Evolutionary conservation across 805 yeast species (phyloP), one percentile per base, ranked within the genome.

Genomic region (Naumovozyma dairenensis): DNA sequence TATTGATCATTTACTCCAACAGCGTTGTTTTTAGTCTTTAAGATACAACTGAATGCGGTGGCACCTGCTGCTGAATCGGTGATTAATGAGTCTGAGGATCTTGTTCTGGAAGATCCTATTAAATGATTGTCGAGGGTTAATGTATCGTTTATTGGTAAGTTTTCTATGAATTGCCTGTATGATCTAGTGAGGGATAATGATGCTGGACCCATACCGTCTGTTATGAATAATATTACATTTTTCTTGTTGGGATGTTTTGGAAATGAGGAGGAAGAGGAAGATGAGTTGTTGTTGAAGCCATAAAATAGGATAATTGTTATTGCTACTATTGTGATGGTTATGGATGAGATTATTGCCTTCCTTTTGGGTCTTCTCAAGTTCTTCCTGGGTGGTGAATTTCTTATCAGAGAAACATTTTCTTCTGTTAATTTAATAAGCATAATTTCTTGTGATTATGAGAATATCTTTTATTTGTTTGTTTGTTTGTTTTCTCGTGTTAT

Each of bases 11-110:
- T 70, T 12, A 87, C 94, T n/a, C 85, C 94, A 54, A 87, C 81
- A 9, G 94, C 96, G 12, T 93, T 92, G 55, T 87, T 87, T 60
- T 83, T 85, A 4, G 86, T 64, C 62, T 87, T 87, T 47, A 75
- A 51, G 5, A 77, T 89, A 57, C 95, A 84, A 0, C 94, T 68
- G 50, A 86, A 87, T 1, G 94, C 96, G 10, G 95, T 85, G 12
- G 96, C 97, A 12, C 96, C 96, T 2, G 97, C 97, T 8, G 97
- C 97, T 19, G 94, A 82, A 55, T 87, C 97, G 0, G 97, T 87
- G 39, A 87, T 73, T 47, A 82, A 64, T 1, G 94, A 80, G 42
- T 68, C 65, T 17, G 74, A 72, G 13, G 94, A 81, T 40, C 86
- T 68, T 0, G 97, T 87, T 45, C 96, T 70, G 6, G 93, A 80